These are phyloP conservation scores for Kazachstania taianensis DNA, from an alignment of 805 yeast species.

Conservation along the genomic window DNA sequence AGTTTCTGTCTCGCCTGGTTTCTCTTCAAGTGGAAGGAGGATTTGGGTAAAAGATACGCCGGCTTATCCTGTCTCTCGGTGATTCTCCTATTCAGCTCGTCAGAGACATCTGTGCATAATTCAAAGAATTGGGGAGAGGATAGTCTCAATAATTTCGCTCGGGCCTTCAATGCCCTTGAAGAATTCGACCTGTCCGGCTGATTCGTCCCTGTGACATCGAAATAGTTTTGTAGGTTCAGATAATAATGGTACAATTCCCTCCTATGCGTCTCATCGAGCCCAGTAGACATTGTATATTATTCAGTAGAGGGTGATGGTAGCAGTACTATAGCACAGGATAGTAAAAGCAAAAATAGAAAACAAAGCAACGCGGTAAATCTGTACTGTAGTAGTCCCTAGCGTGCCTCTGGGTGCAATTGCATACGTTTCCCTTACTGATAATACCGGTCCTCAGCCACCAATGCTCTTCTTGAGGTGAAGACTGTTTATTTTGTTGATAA, in stretches of 20 bases:
- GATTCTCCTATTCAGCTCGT: conserved; percentile 76
- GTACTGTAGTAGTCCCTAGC: too few relatives aligned
- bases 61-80: conserved; percentile 50
- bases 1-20: conserved; percentile 92
- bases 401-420: too few relatives aligned
- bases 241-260: conserved; percentile 21
- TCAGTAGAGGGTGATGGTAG: too few relatives aligned
- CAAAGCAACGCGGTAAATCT: too few relatives aligned
- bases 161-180: conserved; percentile 62
- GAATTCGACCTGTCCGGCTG: conserved; percentile 28
- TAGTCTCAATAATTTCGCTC: conserved; percentile 74
- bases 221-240: conserved; percentile 20
- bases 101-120: conserved; percentile 87
- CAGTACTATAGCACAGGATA: too few relatives aligned
- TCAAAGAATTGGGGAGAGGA: conserved; percentile 79
- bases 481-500: too few relatives aligned
- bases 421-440: too few relatives aligned
- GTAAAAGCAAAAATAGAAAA: too few relatives aligned
- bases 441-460: too few relatives aligned
- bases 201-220: conserved; percentile 21
- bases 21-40: conserved; percentile 80
- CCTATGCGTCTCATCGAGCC: conserved; percentile 7
- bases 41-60: conserved; percentile 56
- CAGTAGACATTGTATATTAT: too few relatives aligned
- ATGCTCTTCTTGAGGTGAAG: too few relatives aligned